Percentiles rank a stretch among this genome's conserved stretches.
Evolutionary conservation across 208 protist species (phyloP).

Genomic region (Acanthamoeba divionensis): DNA sequence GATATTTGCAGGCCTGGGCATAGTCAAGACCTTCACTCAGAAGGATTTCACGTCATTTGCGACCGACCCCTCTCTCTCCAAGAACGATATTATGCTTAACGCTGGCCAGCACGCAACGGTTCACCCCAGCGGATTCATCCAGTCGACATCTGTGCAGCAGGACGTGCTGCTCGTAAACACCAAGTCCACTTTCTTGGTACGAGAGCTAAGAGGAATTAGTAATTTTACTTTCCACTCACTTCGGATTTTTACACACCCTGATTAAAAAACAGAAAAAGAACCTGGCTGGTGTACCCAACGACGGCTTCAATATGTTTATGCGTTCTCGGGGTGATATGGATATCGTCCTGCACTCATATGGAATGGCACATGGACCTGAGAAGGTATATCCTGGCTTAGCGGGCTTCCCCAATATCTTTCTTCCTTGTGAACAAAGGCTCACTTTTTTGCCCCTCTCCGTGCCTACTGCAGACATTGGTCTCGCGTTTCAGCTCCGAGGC

Average conservation of each 20-base stretch:
- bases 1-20: background rate
- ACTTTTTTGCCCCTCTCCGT: no score
- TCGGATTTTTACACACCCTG: background rate
- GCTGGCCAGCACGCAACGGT: constrained; percentile 18
- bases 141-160: constrained; percentile 1
- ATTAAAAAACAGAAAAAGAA: background rate
- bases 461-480: no score
- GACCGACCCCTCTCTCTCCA: background rate
- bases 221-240: no score
- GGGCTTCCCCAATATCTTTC: no score
- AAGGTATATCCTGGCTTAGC: background rate
- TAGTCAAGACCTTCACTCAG: constrained; percentile 58
- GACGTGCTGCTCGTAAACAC: constrained; percentile 42
- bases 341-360: background rate
- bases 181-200: background rate
- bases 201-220: no score
- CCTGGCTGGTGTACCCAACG: background rate
- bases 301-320: constrained; percentile 49
- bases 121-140: constrained; percentile 16
- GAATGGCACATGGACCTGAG: background rate
- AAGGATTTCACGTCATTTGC: constrained; percentile 45
- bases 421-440: no score
- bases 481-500: background rate
- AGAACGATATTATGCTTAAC: constrained; percentile 10
- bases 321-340: constrained; percentile 12